Evolutionary conservation across 129 eudicot genomes (phyloP).

Genomic region (Flaveria linearis): DNA sequence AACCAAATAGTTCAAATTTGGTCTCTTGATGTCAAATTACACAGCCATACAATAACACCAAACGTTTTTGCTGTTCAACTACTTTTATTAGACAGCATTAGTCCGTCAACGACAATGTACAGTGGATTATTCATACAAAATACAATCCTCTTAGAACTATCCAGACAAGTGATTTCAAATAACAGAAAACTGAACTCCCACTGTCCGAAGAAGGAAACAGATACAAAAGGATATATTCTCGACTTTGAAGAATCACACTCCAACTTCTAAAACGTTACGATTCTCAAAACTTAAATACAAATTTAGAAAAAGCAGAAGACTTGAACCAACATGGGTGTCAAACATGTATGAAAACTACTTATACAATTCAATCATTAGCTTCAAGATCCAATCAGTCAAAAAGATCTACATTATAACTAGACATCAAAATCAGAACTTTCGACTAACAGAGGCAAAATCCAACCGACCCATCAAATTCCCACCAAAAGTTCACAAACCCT

Average conservation of each 20-base stretch:
- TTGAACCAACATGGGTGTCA: background rate
- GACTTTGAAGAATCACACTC: too few relatives aligned
- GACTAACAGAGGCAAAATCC: background rate
- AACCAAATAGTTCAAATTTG: background rate
- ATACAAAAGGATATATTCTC: too few relatives aligned
- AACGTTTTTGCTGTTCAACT: background rate
- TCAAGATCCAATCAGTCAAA: background rate
- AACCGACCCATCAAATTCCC: slow-evolving; percentile 10
- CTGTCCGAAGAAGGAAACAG: too few relatives aligned
- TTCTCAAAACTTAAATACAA: background rate
- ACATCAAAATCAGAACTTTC: slow-evolving; percentile 12
- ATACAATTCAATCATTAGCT: background rate
- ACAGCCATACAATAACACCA: background rate
- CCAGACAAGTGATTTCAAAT: too few relatives aligned
- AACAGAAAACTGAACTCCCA: too few relatives aligned
- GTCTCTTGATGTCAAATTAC: background rate
- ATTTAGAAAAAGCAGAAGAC: background rate
- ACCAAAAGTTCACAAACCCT: background rate
- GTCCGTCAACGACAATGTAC: background rate
- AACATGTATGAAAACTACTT: background rate
- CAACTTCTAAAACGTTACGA: background rate
- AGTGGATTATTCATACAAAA: too few relatives aligned
- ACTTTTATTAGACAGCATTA: background rate
- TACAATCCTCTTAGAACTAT: too few relatives aligned
- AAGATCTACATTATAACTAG: background rate